Conservation (phyloP, 192 early-diverging fungal genomes). For the Geranomyces michiganensis region DNA sequence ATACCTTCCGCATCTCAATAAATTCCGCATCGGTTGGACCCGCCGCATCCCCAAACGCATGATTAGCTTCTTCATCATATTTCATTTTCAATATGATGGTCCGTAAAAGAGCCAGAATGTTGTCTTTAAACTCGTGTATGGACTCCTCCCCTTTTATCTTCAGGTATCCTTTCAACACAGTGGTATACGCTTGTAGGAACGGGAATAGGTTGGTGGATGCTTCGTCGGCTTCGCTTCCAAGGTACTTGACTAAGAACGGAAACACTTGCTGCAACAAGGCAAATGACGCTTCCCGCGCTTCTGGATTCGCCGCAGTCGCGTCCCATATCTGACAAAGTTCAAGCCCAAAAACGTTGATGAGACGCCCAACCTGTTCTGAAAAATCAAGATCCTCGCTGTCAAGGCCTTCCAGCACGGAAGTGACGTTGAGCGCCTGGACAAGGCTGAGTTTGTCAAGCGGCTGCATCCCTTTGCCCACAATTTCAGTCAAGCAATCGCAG, state of each 20-base stretch:
- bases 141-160: slow-evolving; percentile 5
- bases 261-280: slow-evolving; percentile 74
- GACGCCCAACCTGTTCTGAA: slow-evolving; percentile 68
- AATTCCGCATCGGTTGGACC: slow-evolving; percentile 81
- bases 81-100: slow-evolving; percentile 85
- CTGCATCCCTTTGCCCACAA: slow-evolving; percentile 92
- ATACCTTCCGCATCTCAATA: slow-evolving; percentile 68
- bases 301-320: slow-evolving; percentile 40
- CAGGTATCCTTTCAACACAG: slow-evolving; percentile 58
- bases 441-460: slow-evolving; percentile 86
- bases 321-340: slow-evolving; percentile 72
- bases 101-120: slow-evolving; percentile 53
- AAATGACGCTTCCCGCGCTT: slow-evolving; percentile 57
- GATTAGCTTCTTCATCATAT: slow-evolving; percentile 83
- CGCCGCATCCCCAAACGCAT: slow-evolving; percentile 69
- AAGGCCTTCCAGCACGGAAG: slow-evolving; percentile 45
- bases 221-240: slow-evolving; percentile 84
- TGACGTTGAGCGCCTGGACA: slow-evolving; percentile 72
- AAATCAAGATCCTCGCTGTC: slow-evolving; percentile 62
- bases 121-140: slow-evolving; percentile 24
- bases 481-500: slow-evolving; percentile 80
- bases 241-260: slow-evolving; percentile 76
- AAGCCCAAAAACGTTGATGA: slow-evolving; percentile 74
- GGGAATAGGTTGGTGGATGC: slow-evolving; percentile 74
- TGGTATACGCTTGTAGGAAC: slow-evolving; percentile 72